phyloP scores from a whole-genome alignment of 257 asterid genomes.

The Prunella vulgaris region DNA sequence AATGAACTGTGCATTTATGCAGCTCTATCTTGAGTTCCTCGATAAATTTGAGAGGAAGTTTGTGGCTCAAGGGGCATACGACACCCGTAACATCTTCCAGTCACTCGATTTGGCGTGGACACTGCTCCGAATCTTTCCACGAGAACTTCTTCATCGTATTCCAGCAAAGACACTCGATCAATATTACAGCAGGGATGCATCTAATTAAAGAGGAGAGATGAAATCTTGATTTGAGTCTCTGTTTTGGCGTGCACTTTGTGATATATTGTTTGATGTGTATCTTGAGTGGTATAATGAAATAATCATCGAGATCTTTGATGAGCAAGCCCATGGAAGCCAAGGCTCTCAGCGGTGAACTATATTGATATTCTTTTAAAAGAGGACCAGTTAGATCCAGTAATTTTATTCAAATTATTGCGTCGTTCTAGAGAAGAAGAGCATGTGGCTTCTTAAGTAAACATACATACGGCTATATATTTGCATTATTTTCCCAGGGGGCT shows the following conservation, averaged over 20 bases:
- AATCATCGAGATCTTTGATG: constrained; percentile 39
- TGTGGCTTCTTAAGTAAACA: constrained; percentile 17
- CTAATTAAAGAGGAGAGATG: constrained; percentile 38
- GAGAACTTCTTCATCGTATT: constrained; percentile 96
- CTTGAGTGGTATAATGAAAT: constrained; percentile 39
- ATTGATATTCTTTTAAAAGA: constrained; percentile 37
- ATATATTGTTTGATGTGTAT: constrained; percentile 28
- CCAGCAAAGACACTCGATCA: constrained; percentile 95
- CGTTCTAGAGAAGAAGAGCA: constrained; percentile 1
- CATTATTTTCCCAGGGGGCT: constrained; percentile 17
- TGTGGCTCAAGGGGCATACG: constrained; percentile 76
- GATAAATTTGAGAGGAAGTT: constrained; percentile 86
- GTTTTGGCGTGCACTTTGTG: constrained; percentile 31
- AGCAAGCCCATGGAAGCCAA: constrained; percentile 33
- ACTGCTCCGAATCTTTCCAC: constrained; percentile 90
- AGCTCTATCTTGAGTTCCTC: constrained; percentile 76
- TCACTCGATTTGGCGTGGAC: constrained; percentile 99
- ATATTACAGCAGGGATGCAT: constrained; percentile 84
- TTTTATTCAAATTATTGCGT: constrained; percentile 28
- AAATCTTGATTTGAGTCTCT: constrained; percentile 25
- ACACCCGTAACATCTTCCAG: constrained; percentile 88
- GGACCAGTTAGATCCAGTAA: constrained; percentile 31
- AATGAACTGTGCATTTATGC: constrained; percentile 11
- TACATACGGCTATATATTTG: background rate
- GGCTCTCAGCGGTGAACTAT: constrained; percentile 33